These are phyloP conservation scores for Leishmania turanica DNA, from an alignment of 208 protist genomes.

Conservation along the genomic window DNA sequence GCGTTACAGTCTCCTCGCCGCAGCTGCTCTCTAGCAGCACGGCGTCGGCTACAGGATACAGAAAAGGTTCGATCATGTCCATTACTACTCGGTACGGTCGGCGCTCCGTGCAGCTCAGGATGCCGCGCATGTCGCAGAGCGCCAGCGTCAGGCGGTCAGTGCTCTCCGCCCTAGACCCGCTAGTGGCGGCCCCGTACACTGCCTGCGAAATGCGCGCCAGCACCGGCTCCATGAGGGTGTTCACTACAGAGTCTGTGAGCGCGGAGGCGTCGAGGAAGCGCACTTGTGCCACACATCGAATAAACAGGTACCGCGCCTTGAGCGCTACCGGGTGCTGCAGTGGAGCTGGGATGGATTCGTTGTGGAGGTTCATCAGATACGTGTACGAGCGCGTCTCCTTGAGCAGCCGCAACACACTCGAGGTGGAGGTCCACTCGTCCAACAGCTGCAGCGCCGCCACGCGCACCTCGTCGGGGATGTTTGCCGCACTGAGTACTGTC, in stretches of 20 bases:
- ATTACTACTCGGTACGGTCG: slow-evolving; percentile 37
- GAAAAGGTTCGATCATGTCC: slow-evolving; percentile 36
- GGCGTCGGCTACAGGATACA: slow-evolving; percentile 27
- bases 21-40: slow-evolving; percentile 17
- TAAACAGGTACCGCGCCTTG: slow-evolving; percentile 36
- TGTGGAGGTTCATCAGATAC: slow-evolving; percentile 19
- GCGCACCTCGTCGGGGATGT: slow-evolving; percentile 19
- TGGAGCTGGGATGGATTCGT: slow-evolving; percentile 14
- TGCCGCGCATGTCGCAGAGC: slow-evolving; percentile 42
- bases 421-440: slow-evolving; percentile 31
- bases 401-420: slow-evolving; percentile 36
- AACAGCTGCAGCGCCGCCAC: slow-evolving; percentile 32
- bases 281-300: slow-evolving; percentile 39
- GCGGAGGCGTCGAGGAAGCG: slow-evolving; percentile 27
- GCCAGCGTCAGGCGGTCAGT: slow-evolving; percentile 10
- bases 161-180: not conserved
- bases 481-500: slow-evolving; percentile 21
- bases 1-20: slow-evolving; percentile 18
- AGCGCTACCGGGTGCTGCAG: slow-evolving; percentile 22
- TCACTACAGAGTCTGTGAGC: slow-evolving; percentile 23
- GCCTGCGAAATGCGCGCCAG: slow-evolving; percentile 14
- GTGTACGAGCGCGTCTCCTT: slow-evolving; percentile 29
- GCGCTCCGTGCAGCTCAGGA: slow-evolving; percentile 41
- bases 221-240: slow-evolving; percentile 25
- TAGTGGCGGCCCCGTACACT: not conserved